These are phyloP conservation scores for Posidonia australis DNA, from an alignment of 106 monocot genomes.

Conservation along the genomic window DNA sequence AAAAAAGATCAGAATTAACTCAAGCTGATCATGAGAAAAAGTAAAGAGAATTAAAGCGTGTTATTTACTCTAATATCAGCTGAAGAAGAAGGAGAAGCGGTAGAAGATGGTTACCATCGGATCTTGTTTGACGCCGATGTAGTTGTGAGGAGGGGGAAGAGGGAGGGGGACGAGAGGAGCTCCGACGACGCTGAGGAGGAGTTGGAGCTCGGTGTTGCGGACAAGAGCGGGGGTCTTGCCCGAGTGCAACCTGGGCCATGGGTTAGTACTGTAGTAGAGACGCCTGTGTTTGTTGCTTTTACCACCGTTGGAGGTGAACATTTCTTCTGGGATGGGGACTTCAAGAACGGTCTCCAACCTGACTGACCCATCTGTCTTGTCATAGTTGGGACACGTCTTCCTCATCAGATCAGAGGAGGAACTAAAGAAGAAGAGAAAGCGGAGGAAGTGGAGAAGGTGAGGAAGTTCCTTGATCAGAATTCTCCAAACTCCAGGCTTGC, in stretches of 20 bases:
- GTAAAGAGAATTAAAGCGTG: too few relatives aligned
- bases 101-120: conserved; percentile 33
- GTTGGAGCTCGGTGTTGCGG: conserved; percentile 53
- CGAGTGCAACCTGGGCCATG: conserved; percentile 30
- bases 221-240: conserved; percentile 1
- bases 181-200: conserved; percentile 72
- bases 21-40: too few relatives aligned
- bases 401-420: conserved; percentile 24
- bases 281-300: conserved; percentile 16
- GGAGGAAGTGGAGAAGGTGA: neutral
- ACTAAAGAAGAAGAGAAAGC: neutral
- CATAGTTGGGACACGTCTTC: conserved; percentile 64
- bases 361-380: conserved; percentile 46
- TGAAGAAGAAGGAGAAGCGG: neutral
- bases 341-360: conserved; percentile 43
- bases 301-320: conserved; percentile 7
- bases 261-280: conserved; percentile 26
- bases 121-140: conserved; percentile 29
- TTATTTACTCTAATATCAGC: too few relatives aligned
- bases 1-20: neutral
- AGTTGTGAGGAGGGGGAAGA: conserved; percentile 13
- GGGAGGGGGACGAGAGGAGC: conserved; percentile 73
- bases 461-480: neutral
- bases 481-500: neutral
- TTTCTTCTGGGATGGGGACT: conserved; percentile 36